Evolutionary conservation across 345 rosid genomes (phyloP).

Genomic region (Adansonia digitata): DNA sequence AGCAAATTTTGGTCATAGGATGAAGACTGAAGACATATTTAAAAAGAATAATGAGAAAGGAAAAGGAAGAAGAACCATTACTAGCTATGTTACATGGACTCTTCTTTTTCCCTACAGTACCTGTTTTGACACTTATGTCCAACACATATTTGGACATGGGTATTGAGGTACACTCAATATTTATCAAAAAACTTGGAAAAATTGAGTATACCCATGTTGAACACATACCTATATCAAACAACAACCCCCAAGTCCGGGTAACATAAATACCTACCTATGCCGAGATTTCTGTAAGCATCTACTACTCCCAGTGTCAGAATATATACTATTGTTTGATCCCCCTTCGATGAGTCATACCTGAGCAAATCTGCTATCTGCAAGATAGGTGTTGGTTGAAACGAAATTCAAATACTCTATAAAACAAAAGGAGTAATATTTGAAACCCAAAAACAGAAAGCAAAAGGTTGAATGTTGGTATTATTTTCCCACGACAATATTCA

Average conservation of each 20-base stretch:
- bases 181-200: no score
- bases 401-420: background rate
- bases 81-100: no score
- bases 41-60: background rate
- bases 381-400: slow-evolving; percentile 5
- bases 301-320: slow-evolving; percentile 87
- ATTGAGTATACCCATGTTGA: no score
- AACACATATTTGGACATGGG: no score
- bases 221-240: no score
- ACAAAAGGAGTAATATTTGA: background rate
- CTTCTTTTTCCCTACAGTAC: no score
- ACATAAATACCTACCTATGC: slow-evolving; percentile 89
- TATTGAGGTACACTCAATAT: no score
- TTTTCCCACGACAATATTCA: background rate
- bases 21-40: background rate
- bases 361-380: slow-evolving; percentile 83
- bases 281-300: slow-evolving; percentile 69
- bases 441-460: background rate
- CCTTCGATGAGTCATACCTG: slow-evolving; percentile 55
- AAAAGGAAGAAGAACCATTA: background rate
- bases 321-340: slow-evolving; percentile 79
- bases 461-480: background rate
- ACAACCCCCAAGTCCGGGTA: no score
- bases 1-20: slow-evolving; percentile 7
- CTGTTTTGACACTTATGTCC: no score